Percentiles rank a stretch among this genome's conserved stretches.
These are phyloP conservation scores for Hirsutella rhossiliensis DNA, from an alignment of 2,329 filamentous ascomycete genomes.

Conservation along the genomic window DNA sequence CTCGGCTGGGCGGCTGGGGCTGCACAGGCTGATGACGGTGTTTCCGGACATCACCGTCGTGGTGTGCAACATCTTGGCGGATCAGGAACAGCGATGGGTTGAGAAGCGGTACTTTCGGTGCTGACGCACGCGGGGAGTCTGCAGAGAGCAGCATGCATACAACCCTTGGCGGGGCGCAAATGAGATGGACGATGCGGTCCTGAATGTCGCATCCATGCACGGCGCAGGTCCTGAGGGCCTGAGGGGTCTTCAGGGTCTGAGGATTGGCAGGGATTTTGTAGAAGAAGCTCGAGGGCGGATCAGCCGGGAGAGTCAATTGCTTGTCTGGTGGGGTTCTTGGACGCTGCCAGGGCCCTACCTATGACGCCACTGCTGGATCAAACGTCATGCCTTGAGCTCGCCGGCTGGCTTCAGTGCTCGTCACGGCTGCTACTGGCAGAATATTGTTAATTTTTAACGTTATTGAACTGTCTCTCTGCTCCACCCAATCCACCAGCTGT, in stretches of 20 bases:
- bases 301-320: no score
- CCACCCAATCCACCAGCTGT: no score
- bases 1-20: conserved; percentile 69
- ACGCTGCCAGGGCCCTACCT: not conserved
- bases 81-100: conserved; percentile 79
- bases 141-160: not conserved
- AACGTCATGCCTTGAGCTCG: not conserved
- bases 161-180: no score
- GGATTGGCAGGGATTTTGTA: no score
- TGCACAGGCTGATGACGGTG: conserved; percentile 77
- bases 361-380: not conserved
- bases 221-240: no score
- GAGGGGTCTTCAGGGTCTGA: no score
- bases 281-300: no score
- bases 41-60: conserved; percentile 83
- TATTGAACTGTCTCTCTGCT: no score
- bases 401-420: no score
- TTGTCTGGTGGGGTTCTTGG: not conserved
- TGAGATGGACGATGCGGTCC: not conserved
- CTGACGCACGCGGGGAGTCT: conserved; percentile 24
- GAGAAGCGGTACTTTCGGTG: conserved; percentile 87
- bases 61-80: conserved; percentile 68
- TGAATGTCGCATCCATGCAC: no score
- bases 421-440: no score
- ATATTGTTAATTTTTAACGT: no score